Evolutionary conservation across 768 basidiomycete species (phyloP).

Genomic region (Macrolepiota albuminosa): DNA sequence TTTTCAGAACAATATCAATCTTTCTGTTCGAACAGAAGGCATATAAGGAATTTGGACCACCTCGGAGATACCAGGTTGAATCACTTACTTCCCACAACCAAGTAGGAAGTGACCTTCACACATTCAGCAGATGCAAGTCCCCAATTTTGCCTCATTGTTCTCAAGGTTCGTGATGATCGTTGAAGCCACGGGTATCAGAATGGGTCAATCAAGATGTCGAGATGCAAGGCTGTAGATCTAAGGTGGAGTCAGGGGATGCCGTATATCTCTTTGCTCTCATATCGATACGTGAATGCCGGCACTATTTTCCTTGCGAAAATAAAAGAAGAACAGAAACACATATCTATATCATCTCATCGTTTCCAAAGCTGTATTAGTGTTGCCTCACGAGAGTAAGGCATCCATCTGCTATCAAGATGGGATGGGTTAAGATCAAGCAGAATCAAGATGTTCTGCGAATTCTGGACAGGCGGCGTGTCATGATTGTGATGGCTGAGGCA

Average conservation of each 20-base stretch:
- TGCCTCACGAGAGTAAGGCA: neutral
- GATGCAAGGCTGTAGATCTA: neutral
- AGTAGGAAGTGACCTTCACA: neutral
- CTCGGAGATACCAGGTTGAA: neutral
- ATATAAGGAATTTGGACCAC: neutral
- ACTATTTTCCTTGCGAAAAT: neutral
- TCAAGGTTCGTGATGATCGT: neutral
- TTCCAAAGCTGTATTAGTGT: neutral
- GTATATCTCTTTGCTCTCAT: neutral
- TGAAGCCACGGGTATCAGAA: neutral
- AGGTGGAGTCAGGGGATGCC: neutral
- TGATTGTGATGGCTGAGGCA: neutral
- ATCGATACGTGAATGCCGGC: no score
- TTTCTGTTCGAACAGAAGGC: neutral
- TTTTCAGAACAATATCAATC: neutral
- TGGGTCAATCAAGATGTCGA: neutral
- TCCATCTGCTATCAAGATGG: neutral
- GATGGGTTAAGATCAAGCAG: neutral
- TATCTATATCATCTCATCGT: neutral
- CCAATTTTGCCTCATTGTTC: neutral
- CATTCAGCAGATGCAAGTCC: neutral
- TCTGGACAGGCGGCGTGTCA: no score
- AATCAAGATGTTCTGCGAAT: neutral
- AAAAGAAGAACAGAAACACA: neutral
- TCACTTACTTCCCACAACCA: neutral